Conservation (phyloP, 2,329 filamentous ascomycete genomes). For the Sporothrix curviconia region DNA sequence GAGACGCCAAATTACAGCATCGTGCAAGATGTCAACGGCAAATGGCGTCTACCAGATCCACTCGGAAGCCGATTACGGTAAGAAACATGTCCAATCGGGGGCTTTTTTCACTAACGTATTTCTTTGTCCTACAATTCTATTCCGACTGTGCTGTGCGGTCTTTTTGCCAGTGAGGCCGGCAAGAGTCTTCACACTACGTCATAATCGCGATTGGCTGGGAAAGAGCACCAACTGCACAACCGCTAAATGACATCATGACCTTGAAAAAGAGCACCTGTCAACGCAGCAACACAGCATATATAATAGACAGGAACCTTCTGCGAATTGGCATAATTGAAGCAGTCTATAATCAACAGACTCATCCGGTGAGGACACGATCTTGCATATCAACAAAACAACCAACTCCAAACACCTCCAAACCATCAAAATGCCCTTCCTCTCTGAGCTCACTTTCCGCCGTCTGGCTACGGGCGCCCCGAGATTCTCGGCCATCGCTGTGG, state of each 20-base stretch:
- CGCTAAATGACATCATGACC: conserved; percentile 3
- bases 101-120: no score
- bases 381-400: neutral
- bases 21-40: no score
- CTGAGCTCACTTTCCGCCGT: conserved; percentile 39
- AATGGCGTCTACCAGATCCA: no score
- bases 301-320: neutral
- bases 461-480: conserved; percentile 32
- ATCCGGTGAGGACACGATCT: neutral
- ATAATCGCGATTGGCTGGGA: neutral
- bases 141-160: no score
- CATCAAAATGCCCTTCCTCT: conserved; percentile 49
- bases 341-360: neutral
- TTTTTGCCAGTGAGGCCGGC: neutral
- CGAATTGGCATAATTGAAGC: no score
- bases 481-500: conserved; percentile 30
- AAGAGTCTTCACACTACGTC: neutral
- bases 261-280: neutral
- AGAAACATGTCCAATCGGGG: no score
- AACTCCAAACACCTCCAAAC: neutral
- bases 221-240: neutral
- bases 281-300: neutral
- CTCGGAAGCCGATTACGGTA: no score
- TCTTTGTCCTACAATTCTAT: no score
- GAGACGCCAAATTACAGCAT: no score